These are phyloP conservation scores for Flaveria linearis DNA, from an alignment of 129 eudicot genomes.

Conservation along the genomic window DNA sequence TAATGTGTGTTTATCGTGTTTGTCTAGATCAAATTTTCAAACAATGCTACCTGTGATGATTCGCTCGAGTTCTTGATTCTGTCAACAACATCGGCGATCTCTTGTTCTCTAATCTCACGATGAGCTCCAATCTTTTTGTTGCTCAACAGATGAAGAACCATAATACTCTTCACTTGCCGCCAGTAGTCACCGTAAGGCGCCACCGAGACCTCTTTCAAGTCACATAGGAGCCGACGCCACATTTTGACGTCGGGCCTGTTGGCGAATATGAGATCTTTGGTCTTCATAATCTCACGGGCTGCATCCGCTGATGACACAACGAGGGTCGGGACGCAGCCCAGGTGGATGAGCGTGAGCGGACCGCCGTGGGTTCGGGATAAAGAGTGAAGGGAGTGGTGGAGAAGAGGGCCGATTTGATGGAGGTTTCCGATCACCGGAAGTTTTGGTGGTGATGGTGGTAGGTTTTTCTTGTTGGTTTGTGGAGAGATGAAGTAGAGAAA, in stretches of 20 bases:
- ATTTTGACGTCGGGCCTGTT: slow-evolving; percentile 45
- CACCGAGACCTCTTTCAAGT: slow-evolving; percentile 44
- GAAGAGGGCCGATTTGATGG: slow-evolving; percentile 52
- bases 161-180: slow-evolving; percentile 63
- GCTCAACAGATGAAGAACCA: slow-evolving; percentile 57
- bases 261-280: slow-evolving; percentile 55
- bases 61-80: slow-evolving; percentile 30
- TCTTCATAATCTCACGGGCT: slow-evolving; percentile 71
- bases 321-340: slow-evolving; percentile 54
- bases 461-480: slow-evolving; percentile 27
- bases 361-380: slow-evolving; percentile 59
- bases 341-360: slow-evolving; percentile 55
- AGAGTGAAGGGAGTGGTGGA: slow-evolving; percentile 55
- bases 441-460: slow-evolving; percentile 73
- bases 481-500: slow-evolving; percentile 4
- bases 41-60: no score
- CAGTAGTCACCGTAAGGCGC: slow-evolving; percentile 78
- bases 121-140: slow-evolving; percentile 54
- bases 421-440: slow-evolving; percentile 75
- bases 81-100: slow-evolving; percentile 37
- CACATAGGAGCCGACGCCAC: slow-evolving; percentile 41
- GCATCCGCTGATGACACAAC: slow-evolving; percentile 60
- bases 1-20: no score
- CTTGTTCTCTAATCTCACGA: slow-evolving; percentile 47
- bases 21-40: no score